Evolutionary conservation across 805 yeast species (phyloP).

Genomic region (Barnettozyma siamensis): DNA sequence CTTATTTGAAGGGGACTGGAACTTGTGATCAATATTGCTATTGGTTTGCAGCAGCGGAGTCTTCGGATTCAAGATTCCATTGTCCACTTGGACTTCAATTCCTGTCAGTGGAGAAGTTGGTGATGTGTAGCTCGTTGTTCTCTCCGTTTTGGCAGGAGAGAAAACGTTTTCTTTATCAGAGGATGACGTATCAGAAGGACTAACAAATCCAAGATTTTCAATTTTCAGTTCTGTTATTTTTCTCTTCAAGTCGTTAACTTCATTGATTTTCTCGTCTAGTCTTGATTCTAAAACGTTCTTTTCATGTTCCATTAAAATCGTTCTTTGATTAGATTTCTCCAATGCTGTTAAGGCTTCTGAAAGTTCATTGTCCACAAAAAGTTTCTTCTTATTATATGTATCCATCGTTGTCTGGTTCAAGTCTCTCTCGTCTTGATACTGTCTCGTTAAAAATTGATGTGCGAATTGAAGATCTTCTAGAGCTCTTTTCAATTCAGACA

Average conservation of each 20-base stretch:
- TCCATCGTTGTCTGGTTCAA: conserved; percentile 48
- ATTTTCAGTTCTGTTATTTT: conserved; percentile 37
- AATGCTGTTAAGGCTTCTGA: conserved; percentile 33
- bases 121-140: neutral
- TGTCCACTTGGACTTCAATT: conserved; percentile 13
- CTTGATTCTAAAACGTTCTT: conserved; percentile 28
- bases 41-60: conserved; percentile 21
- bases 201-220: conserved; percentile 19
- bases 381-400: conserved; percentile 45
- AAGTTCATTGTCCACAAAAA: conserved; percentile 46
- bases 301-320: conserved; percentile 32
- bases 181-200: conserved; percentile 5
- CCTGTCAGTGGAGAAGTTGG: conserved; percentile 22
- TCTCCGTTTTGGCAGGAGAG: neutral
- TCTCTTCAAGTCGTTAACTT: conserved; percentile 37
- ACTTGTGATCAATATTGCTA: conserved; percentile 9
- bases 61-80: conserved; percentile 13
- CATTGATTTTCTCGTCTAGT: conserved; percentile 31
- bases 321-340: conserved; percentile 31
- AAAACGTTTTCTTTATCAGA: conserved; percentile 12
- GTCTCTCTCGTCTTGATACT: conserved; percentile 59
- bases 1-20: conserved; percentile 19
- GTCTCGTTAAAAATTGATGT: conserved; percentile 61
- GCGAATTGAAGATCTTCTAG: conserved; percentile 65
- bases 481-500: conserved; percentile 44